phyloP scores from a whole-genome alignment of 495 filamentous ascomycete species.

The Lasiosphaeris hirsuta region DNA sequence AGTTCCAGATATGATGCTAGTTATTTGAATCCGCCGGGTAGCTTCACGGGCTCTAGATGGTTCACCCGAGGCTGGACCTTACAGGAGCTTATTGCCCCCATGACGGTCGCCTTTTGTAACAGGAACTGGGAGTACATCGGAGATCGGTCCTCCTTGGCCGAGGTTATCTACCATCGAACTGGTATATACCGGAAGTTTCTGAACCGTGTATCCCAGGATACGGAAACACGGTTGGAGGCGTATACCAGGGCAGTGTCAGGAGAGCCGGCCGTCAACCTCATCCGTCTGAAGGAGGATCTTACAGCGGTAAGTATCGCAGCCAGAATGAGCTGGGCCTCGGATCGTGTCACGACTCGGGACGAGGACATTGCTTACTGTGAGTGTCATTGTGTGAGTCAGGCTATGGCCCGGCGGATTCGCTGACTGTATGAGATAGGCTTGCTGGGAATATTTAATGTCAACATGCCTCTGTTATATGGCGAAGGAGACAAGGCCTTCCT shows the following conservation, averaged over 20 bases:
- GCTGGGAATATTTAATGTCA: slow-evolving; percentile 10
- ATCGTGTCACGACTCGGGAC: not conserved
- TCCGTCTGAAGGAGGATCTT: not conserved
- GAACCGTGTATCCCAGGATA: too few species aligned
- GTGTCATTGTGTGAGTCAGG: too few species aligned
- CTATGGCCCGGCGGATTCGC: too few species aligned
- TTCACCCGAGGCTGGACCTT: slow-evolving; percentile 41
- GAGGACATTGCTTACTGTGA: slow-evolving; percentile 13
- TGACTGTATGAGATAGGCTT: too few species aligned
- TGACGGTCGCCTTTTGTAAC: slow-evolving; percentile 30
- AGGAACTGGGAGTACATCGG: slow-evolving; percentile 23
- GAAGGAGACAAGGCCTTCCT: slow-evolving; percentile 13
- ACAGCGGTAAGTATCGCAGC: not conserved
- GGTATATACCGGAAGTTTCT: slow-evolving; percentile 6
- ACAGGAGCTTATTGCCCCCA: slow-evolving; percentile 40
- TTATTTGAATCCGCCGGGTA: too few species aligned
- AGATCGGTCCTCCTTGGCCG: slow-evolving; percentile 2
- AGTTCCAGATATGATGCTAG: too few species aligned
- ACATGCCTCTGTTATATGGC: slow-evolving; percentile 11
- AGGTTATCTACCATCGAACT: not conserved
- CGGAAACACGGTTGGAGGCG: too few species aligned
- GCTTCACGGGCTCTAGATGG: slow-evolving; percentile 32
- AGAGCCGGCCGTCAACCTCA: not conserved
- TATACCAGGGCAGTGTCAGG: too few species aligned
- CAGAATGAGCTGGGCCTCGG: slow-evolving; percentile 12